Evolutionary conservation across 1,139 yeast genomes (phyloP), one percentile per base, ranked within the genome.

Genomic region (Geotrichum candidum): DNA sequence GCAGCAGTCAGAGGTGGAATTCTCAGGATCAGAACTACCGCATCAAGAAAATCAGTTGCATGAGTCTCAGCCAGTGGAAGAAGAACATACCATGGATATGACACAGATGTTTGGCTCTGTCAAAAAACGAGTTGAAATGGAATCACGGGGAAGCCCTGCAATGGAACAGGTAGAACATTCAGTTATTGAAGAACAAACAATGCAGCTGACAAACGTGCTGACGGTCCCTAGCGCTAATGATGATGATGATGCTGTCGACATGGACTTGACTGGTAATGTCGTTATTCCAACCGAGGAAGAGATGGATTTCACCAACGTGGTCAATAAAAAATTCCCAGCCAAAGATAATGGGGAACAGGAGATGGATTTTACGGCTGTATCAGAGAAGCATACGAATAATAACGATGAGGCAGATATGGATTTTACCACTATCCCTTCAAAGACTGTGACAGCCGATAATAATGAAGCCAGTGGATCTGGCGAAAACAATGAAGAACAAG

Each of bases 1-100:
- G 5, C 53, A 51, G 4, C 53, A 54, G 15, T 31, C 45, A n/a
- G 56, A 51, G 25, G 33, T 52, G 48, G 53, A 52, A 22, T 31
- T 52, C 13, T 50, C 55, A 3, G 59, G 52, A 15, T 22, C 53
- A 22, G 56, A 52, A 15, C 18, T 57, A 22, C 33, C 52, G 29
- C 46, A 41, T 22, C 58, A 41, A 22, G 58, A 58, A 22, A 57
- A 54, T 11, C 56, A 54, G 23, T 33, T 22, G 9, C 48, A 41
- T 5, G 18, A 41, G 48, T n/a, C 18, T 15, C 48, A 41, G 22
- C 22, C 48, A 15, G 41, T n/a, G 31, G 65, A 63, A 35, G 65
- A 63, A 45, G 69, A 67, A 25, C 61, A 62, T 46, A 66, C 68
- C 3, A 66, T 66, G 67, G 68, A 66, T 29, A 55, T 66, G 60